These are phyloP conservation scores for Cryomyces minteri DNA, from an alignment of 495 filamentous ascomycete species.

Conservation along the genomic window DNA sequence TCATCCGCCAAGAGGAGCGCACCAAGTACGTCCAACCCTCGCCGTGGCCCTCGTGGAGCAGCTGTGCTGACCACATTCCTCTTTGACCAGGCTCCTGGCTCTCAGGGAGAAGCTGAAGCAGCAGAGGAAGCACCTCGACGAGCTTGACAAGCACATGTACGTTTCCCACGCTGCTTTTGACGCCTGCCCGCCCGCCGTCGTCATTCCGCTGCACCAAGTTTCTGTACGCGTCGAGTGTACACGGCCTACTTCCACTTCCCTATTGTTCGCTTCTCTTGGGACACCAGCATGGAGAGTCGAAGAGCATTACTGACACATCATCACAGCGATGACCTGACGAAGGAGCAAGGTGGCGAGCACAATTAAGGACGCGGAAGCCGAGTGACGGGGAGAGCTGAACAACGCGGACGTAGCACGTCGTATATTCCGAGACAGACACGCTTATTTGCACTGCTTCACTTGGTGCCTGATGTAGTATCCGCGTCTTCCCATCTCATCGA, in stretches of 20 bases:
- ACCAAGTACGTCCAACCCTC: slow-evolving; percentile 43
- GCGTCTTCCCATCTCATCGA: too few species aligned
- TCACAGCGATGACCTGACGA: slow-evolving; percentile 38
- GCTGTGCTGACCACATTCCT: background rate
- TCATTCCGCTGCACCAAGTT: too few species aligned
- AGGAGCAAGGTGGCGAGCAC: slow-evolving; percentile 50
- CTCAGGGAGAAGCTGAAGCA: slow-evolving; percentile 62
- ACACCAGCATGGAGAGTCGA: background rate
- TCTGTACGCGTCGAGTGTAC: too few species aligned
- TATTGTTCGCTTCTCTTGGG: background rate
- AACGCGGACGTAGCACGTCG: too few species aligned
- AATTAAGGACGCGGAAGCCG: slow-evolving; percentile 29
- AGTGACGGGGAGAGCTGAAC: too few species aligned
- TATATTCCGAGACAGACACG: too few species aligned
- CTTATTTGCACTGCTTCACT: too few species aligned
- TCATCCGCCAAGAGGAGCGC: slow-evolving; percentile 69
- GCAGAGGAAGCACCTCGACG: slow-evolving; percentile 65
- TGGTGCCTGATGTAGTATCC: too few species aligned
- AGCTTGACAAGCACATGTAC: slow-evolving; percentile 73
- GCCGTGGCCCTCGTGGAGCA: background rate
- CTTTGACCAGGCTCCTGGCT: slow-evolving; percentile 27
- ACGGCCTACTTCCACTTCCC: too few species aligned
- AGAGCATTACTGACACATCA: background rate
- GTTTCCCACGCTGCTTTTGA: slow-evolving; percentile 18
- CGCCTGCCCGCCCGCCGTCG: too few species aligned